Base-by-base conservation (phyloP, 2,329 filamentous ascomycete species). In the Cylindrodendrum hubeiense region DNA sequence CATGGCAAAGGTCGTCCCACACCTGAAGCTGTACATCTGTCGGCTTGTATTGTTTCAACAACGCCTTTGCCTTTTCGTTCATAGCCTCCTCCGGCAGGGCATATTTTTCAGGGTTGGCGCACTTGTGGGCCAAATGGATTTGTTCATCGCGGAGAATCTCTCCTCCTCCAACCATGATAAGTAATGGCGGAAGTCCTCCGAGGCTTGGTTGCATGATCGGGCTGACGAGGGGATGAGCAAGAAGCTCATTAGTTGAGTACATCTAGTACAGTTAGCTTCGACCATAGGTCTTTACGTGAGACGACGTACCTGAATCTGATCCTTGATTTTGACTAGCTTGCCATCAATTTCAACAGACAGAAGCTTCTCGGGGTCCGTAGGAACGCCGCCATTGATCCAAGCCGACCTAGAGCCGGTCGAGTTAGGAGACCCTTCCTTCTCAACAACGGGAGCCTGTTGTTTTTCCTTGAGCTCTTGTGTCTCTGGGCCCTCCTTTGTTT, bases 1-100 rank as follows among this genome's bases (percentile, higher is more conserved):
- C 95, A 76, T 98, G 95, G 74, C 96, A 98, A 3, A 98, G 83
- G 73, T 97, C 93, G 63, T 98, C 95, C 95, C 95, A 98, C 2
- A 98, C 91, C 77, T 98, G 96, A 2, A 99, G 85, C 76, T 98
- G 94, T 0, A 98, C 95, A 72, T 97, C 89, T 0, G 96, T 99
- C 0, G 94, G 93, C 62, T 89, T 89, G 78, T 93, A 97, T 67
- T 86, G 89, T 37, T 85, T 82, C 17, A 96, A 74, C 13, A 84
- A 79, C 4, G 86, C 84, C 21, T 85, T 85, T 28, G 91, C 90
- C 64, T 86, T 84, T 39, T 91, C 87, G 34, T 90, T 85, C 65
- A 96, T 82, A 46, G 89, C 84, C 0, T 84, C 83, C 39, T 91
- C 86, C 0, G 87, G 85, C 0, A 93, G 93, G 1, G 91, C 87